These are phyloP conservation scores for Cenchrus purpureus DNA, from an alignment of 176 grass and related monocot genomes.

Conservation along the genomic window DNA sequence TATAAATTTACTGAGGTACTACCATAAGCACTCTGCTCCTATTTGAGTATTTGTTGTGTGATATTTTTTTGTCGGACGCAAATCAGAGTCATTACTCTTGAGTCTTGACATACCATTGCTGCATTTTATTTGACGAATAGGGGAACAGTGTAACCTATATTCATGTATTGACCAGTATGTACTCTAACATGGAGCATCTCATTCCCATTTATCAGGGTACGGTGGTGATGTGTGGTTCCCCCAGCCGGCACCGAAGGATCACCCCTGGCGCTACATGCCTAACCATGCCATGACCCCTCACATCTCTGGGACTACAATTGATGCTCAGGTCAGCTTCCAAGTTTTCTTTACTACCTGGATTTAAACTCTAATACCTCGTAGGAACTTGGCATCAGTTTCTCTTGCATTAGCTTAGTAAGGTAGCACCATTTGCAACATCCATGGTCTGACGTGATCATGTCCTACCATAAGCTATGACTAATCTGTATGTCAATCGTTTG, in stretches of 20 bases:
- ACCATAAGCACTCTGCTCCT: neutral
- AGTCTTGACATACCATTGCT: neutral
- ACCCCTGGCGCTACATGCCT: conserved; percentile 92
- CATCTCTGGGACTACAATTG: conserved; percentile 87
- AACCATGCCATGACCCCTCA: conserved; percentile 96
- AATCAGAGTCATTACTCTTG: neutral
- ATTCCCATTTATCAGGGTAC: conserved; percentile 58
- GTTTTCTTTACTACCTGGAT: neutral
- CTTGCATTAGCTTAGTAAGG: conserved; percentile 11
- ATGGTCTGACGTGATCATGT: neutral
- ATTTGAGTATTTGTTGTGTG: neutral
- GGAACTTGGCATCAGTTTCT: neutral
- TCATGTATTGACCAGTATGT: neutral
- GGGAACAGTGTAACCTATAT: neutral
- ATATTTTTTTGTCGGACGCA: neutral
- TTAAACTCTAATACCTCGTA: neutral
- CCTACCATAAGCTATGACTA: neutral
- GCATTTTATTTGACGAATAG: neutral
- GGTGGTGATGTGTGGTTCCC: conserved; percentile 92
- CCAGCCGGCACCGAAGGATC: conserved; percentile 89
- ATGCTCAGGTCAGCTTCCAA: conserved; percentile 62
- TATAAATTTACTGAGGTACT: neutral
- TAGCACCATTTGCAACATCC: neutral
- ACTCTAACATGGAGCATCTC: neutral
- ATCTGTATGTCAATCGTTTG: neutral